These are phyloP conservation scores for Metrosideros polymorpha DNA, from an alignment of 441 rosid species.

Conservation along the genomic window DNA sequence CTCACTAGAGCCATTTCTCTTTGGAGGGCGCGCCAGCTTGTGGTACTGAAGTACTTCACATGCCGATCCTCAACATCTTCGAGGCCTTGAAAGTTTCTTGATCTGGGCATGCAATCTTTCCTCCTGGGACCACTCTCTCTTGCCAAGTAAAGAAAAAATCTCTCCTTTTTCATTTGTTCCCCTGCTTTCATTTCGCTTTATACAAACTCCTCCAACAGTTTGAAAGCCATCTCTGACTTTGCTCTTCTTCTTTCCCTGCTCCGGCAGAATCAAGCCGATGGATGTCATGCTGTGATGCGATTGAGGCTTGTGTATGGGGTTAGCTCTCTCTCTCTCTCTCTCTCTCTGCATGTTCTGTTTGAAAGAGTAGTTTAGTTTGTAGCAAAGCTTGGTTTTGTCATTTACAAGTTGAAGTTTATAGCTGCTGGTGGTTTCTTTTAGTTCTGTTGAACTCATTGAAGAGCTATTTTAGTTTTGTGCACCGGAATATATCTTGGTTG, in stretches of 20 bases:
- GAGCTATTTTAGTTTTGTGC: background rate
- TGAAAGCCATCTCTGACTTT: constrained; percentile 18
- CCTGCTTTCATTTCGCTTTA: background rate
- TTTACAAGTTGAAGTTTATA: background rate
- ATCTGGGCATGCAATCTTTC: constrained; percentile 28
- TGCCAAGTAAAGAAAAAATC: background rate
- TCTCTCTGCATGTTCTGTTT: background rate
- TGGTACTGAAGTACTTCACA: background rate
- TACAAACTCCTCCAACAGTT: background rate
- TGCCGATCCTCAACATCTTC: constrained; percentile 10
- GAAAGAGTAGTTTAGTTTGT: background rate
- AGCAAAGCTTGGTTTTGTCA: background rate
- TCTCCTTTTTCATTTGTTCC: background rate
- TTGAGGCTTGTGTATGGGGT: constrained; percentile 24
- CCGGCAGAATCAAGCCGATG: constrained; percentile 26
- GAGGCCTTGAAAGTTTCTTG: constrained; percentile 25
- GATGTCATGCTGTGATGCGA: constrained; percentile 21
- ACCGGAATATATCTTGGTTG: constrained; percentile 22
- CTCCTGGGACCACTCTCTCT: constrained; percentile 19
- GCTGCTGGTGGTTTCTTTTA: background rate
- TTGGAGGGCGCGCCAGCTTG: background rate
- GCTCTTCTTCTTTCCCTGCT: constrained; percentile 6
- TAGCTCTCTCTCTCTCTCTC: constrained; percentile 7
- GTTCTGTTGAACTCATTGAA: background rate
- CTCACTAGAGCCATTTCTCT: background rate